A percentile compares a stretch with the other conserved stretches of the same genome.
Evolutionary conservation across 805 yeast species (phyloP).

Genomic region (Saccharomycopsis fodiens): DNA sequence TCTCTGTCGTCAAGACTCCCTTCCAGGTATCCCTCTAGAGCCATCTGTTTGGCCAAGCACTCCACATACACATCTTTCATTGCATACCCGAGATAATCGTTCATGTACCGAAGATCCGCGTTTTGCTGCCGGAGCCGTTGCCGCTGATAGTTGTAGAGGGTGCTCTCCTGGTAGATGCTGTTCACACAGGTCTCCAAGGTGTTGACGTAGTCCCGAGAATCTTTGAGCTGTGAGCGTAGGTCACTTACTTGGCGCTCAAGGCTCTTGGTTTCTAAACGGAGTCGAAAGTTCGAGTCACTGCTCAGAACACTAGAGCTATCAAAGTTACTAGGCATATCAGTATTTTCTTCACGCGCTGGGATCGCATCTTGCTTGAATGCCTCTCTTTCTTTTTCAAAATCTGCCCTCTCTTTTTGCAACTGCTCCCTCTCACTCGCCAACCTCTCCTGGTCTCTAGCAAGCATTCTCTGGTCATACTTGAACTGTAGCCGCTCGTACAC

Average conservation of each 20-base stretch:
- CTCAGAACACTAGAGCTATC: background rate
- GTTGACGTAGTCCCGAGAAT: slow-evolving; percentile 2
- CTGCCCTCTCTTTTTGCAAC: background rate
- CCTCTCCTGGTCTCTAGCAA: background rate
- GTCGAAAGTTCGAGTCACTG: background rate
- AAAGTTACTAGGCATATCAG: no score
- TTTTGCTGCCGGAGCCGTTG: background rate
- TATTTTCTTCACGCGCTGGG: background rate
- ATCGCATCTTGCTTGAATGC: no score
- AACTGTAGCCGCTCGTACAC: slow-evolving; percentile 6
- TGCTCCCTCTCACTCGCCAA: slow-evolving; percentile 1
- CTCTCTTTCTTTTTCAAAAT: slow-evolving; percentile 3
- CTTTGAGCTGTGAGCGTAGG: background rate
- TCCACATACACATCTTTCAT: slow-evolving; percentile 11
- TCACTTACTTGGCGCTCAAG: slow-evolving; percentile 1
- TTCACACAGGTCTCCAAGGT: slow-evolving; percentile 5
- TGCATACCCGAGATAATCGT: slow-evolving; percentile 2
- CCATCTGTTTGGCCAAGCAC: background rate
- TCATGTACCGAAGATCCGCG: background rate
- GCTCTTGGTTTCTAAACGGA: slow-evolving; percentile 1
- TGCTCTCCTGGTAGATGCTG: background rate
- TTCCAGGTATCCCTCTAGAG: background rate
- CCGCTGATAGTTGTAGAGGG: background rate
- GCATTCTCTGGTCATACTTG: background rate
- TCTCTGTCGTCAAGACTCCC: background rate